phyloP scores from a whole-genome alignment of 2,329 filamentous ascomycete species.

The Claviceps lovelessii region DNA sequence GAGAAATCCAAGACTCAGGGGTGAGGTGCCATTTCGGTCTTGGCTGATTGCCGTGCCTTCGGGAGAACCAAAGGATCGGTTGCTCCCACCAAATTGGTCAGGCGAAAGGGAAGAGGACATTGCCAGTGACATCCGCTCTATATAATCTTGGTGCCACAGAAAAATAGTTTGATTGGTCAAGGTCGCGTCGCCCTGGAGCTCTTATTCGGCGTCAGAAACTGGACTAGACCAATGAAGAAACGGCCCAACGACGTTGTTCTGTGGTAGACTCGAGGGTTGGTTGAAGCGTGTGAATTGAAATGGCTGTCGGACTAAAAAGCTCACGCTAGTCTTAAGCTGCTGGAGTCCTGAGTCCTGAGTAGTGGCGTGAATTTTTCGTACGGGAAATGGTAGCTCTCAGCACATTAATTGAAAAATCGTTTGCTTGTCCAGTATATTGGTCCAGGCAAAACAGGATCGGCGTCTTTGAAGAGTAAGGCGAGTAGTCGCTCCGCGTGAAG shows the following conservation, averaged over 20 bases:
- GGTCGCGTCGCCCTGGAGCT: no score
- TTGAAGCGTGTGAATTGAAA: background rate
- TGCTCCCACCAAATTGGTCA: slow-evolving; percentile 17
- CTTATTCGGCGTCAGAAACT: background rate
- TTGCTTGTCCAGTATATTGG: no score
- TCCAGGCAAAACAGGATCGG: background rate
- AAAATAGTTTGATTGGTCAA: background rate
- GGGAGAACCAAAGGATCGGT: slow-evolving; percentile 13
- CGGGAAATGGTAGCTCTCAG: background rate
- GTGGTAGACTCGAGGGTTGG: background rate
- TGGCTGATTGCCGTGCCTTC: slow-evolving; percentile 16
- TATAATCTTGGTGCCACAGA: background rate
- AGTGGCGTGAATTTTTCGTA: background rate
- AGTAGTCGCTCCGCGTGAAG: background rate
- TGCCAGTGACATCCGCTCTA: background rate
- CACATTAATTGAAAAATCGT: background rate
- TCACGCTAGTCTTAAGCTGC: background rate
- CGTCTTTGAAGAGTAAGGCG: background rate
- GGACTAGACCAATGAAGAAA: background rate
- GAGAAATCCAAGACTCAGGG: slow-evolving; percentile 46
- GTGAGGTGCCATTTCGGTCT: slow-evolving; percentile 26
- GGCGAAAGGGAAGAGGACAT: slow-evolving; percentile 31
- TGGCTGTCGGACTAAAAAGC: background rate
- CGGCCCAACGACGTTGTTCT: background rate
- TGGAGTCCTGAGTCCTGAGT: background rate